Evolutionary conservation across 1,284 basidiomycete genomes (phyloP).

Genomic region (Tylopilus sp.): DNA sequence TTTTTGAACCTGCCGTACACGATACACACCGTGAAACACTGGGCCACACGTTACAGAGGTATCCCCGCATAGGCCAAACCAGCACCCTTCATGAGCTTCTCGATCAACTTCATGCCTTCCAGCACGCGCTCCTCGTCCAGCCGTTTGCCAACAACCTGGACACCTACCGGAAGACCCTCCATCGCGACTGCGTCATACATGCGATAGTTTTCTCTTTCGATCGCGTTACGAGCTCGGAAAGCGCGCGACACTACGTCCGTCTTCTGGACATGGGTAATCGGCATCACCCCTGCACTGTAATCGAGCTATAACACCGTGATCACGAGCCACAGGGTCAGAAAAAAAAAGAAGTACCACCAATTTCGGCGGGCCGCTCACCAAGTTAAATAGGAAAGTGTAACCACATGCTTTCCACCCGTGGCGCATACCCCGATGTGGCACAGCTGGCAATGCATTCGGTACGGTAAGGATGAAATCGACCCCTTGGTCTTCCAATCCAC

Average conservation of each 20-base stretch:
- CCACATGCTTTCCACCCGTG: conserved; percentile 54
- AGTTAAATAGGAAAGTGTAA: conserved; percentile 58
- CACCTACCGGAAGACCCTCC: conserved; percentile 74
- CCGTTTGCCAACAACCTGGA: conserved; percentile 69
- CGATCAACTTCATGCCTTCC: conserved; percentile 59
- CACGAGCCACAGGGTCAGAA: conserved; percentile 3
- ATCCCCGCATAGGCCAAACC: conserved; percentile 41
- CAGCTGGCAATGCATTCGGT: conserved; percentile 67
- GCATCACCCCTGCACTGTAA: conserved; percentile 68
- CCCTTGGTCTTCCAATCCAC: conserved; percentile 44
- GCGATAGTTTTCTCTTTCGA: conserved; percentile 51
- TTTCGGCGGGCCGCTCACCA: conserved; percentile 41
- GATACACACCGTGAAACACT: not conserved
- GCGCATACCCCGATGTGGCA: conserved; percentile 57
- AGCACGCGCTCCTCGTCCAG: conserved; percentile 73
- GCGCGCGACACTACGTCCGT: conserved; percentile 51
- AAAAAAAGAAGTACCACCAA: not conserved
- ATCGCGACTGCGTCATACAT: conserved; percentile 71
- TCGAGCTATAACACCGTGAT: conserved; percentile 54
- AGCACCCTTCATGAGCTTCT: conserved; percentile 34
- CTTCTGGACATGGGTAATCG: conserved; percentile 64
- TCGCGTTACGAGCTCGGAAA: conserved; percentile 43
- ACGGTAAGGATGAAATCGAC: conserved; percentile 73
- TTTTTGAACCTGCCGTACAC: not conserved
- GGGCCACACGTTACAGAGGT: conserved; percentile 25